Evolutionary conservation across 805 yeast species (phyloP).

Genomic region (Wickerhamiella spandovensis): DNA sequence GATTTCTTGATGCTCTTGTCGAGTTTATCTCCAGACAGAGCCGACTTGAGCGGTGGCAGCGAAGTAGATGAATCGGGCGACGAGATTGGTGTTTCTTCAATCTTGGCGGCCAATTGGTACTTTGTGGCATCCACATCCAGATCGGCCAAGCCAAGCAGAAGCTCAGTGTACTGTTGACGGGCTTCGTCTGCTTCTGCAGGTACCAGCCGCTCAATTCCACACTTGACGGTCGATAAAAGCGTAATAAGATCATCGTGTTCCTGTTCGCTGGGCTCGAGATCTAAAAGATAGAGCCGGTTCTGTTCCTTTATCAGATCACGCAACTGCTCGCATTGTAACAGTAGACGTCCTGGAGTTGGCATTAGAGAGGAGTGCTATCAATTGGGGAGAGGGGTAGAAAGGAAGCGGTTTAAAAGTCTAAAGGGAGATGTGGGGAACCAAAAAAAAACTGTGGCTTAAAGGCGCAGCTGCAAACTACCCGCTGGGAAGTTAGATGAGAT

Average conservation of each 20-base stretch:
- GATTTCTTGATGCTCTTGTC: not conserved
- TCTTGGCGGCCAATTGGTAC: not conserved
- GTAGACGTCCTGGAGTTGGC: conserved; percentile 8
- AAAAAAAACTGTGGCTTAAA: too few relatives aligned
- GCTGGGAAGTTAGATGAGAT: too few relatives aligned
- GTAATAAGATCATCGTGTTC: conserved; percentile 13
- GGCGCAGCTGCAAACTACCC: too few relatives aligned
- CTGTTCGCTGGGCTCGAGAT: conserved; percentile 16
- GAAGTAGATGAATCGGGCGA: not conserved
- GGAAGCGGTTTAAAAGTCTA: too few relatives aligned
- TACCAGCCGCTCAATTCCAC: conserved; percentile 2
- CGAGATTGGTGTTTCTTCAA: not conserved
- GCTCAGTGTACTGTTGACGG: not conserved
- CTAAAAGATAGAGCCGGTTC: conserved; percentile 16
- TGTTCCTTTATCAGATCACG: conserved; percentile 16
- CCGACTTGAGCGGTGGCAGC: not conserved
- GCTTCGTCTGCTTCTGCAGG: conserved; percentile 2
- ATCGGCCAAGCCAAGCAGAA: not conserved
- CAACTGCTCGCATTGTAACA: conserved; percentile 15
- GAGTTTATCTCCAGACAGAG: not conserved
- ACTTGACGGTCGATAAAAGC: conserved; percentile 6
- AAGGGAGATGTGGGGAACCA: too few relatives aligned
- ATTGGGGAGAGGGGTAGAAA: too few relatives aligned
- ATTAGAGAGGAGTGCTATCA: too few relatives aligned
- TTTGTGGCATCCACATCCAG: not conserved